Evolutionary conservation across 306 rosid genomes (phyloP), one percentile per base, ranked within the genome.

Genomic region (Castanea mollissima): DNA sequence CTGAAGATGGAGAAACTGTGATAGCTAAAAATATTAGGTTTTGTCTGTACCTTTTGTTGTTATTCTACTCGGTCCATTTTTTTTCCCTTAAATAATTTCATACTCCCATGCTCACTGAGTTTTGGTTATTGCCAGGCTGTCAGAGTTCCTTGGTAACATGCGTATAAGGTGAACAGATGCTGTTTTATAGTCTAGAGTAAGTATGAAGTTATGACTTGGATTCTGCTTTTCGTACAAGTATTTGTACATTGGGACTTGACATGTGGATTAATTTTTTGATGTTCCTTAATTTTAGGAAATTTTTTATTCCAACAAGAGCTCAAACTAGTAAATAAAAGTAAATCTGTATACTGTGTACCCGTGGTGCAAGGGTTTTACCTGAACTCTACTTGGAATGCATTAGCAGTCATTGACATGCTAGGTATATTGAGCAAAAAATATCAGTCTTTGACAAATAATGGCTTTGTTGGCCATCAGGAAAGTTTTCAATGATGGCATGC

Each of bases 21-120:
- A 96, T 96, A 83, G 96, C 99, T 44, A 90, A 91, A 81, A 84
- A 93, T 75, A 76, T 93, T 76, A 95, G 97, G 99, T 95, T 18
- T 81, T 77, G 69, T 62, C 34, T 82, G 54, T 77, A 38, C 70
- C 71, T 34, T 35, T 64, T 12, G 10, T 19, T 23, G 76, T 55
- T 44, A 49, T 78, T 54, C 54, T 20, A 27, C 7, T 57, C 68
- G 19, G 19, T 76, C 41, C 64, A 13, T 73, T 51, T 38, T 31
- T 62, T 76, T 54, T 56, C 54, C 19, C 51, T 49, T 49, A 49
- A 49, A 11, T 0, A 9, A 46, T 9, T 9, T 46, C 4, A 51
- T 71, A 13, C 27, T 71, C 29, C 51, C 20, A 44, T 9, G 32
- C 25, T 16, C 57, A 80, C 79, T 46, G 69, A 74, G 74, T 69